Conservation (phyloP, 139 green algal genomes). For the Tetradesmus lagerheimii region DNA sequence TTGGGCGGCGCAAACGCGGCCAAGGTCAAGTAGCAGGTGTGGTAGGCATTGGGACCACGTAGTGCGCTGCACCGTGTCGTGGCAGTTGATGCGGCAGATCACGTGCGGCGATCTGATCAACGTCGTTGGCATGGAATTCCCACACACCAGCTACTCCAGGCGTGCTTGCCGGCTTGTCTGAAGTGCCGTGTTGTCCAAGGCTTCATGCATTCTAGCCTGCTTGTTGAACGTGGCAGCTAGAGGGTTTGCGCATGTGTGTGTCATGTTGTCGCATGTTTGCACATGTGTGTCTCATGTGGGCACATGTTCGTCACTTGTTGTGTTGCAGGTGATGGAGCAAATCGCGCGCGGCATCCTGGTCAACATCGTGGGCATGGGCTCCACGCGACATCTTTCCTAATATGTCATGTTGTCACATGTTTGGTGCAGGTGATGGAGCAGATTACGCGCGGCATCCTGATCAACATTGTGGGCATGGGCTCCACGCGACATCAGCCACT, state of each 20-base stretch:
- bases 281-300: not conserved
- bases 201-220: too few relatives aligned
- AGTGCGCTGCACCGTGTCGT: too few relatives aligned
- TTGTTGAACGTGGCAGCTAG: too few relatives aligned
- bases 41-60: too few relatives aligned
- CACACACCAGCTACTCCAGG: too few relatives aligned
- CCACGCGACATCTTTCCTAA: not conserved
- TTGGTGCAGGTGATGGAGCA: slow-evolving; percentile 69
- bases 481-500: not conserved
- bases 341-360: slow-evolving; percentile 78
- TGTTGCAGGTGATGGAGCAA: slow-evolving; percentile 70
- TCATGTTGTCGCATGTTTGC: not conserved
- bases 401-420: too few relatives aligned
- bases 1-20: slow-evolving; percentile 69
- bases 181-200: too few relatives aligned
- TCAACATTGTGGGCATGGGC: slow-evolving; percentile 80
- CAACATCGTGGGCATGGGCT: slow-evolving; percentile 76
- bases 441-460: slow-evolving; percentile 75
- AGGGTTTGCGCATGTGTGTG: too few relatives aligned
- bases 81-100: too few relatives aligned
- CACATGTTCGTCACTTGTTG: not conserved
- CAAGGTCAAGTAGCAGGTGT: slow-evolving; percentile 74
- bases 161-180: too few relatives aligned
- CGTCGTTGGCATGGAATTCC: slow-evolving; percentile 76
- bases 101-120: slow-evolving; percentile 84